These are phyloP conservation scores for Sarocladium strictum DNA, from an alignment of 2,329 filamentous ascomycete genomes.

Conservation along the genomic window DNA sequence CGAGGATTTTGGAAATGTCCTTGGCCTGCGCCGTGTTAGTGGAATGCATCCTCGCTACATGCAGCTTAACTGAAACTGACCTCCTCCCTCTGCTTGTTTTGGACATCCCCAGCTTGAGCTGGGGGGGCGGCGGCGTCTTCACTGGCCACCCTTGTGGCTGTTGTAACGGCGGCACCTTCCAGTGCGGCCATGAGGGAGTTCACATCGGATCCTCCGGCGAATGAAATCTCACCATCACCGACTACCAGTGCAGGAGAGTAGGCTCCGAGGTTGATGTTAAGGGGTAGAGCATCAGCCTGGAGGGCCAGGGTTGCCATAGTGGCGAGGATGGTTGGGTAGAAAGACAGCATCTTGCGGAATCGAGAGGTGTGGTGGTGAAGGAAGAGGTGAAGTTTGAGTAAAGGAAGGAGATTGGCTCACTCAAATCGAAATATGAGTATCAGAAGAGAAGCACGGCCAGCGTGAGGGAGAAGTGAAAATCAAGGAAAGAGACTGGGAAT, in stretches of 20 bases:
- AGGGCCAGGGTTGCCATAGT: background rate
- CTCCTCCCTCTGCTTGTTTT: slow-evolving; percentile 1
- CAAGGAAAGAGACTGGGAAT: background rate
- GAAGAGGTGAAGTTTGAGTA: background rate
- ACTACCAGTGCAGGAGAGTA: slow-evolving; percentile 6
- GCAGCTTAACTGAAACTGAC: background rate
- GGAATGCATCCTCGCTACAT: background rate
- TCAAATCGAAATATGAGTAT: background rate
- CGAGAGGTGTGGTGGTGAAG: background rate
- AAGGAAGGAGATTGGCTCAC: background rate
- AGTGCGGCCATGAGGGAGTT: slow-evolving; percentile 3
- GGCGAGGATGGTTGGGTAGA: background rate
- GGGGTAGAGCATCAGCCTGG: background rate
- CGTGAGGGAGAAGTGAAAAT: background rate
- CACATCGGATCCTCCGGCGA: slow-evolving; percentile 1
- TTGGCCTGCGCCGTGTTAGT: background rate
- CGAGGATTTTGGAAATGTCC: slow-evolving; percentile 1
- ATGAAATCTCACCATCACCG: slow-evolving; percentile 4
- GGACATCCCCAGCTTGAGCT: background rate
- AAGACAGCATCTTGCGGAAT: background rate
- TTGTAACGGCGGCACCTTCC: background rate
- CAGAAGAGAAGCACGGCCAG: slow-evolving; percentile 2
- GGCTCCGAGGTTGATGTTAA: slow-evolving; percentile 5
- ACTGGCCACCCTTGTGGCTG: background rate
- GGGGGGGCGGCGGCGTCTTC: background rate